phyloP scores from a whole-genome alignment of 1,139 yeast genomes.

The Saccharomyces hybrid region DNA sequence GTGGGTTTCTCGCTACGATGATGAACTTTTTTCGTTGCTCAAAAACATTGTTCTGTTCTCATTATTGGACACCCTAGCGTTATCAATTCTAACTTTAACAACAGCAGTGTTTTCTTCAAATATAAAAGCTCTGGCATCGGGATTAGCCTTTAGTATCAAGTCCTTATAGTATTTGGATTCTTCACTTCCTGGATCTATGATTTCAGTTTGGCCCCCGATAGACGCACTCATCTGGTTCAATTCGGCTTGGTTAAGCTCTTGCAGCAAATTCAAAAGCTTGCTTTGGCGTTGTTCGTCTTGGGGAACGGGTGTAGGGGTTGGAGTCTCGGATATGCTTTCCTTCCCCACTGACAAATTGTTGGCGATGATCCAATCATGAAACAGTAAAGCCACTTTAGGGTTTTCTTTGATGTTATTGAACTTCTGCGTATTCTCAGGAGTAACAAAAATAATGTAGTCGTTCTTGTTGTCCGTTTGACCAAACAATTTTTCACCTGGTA shows the following conservation, averaged over 20 bases:
- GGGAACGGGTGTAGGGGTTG: slow-evolving; percentile 15
- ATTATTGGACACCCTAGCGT: slow-evolving; percentile 76
- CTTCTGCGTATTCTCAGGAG: slow-evolving; percentile 63
- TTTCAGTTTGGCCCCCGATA: slow-evolving; percentile 60
- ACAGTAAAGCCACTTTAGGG: slow-evolving; percentile 67
- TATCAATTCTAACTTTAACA: slow-evolving; percentile 53
- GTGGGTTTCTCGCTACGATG: background rate
- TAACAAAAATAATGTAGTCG: slow-evolving; percentile 56
- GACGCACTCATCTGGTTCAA: slow-evolving; percentile 72
- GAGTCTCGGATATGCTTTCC: slow-evolving; percentile 20
- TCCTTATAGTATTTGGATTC: slow-evolving; percentile 50
- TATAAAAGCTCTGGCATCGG: slow-evolving; percentile 65
- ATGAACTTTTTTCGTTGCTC: slow-evolving; percentile 30
- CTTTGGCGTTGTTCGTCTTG: slow-evolving; percentile 9
- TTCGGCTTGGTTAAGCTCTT: slow-evolving; percentile 68
- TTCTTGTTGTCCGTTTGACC: slow-evolving; percentile 25
- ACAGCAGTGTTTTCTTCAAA: slow-evolving; percentile 57
- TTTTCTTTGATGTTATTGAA: slow-evolving; percentile 57
- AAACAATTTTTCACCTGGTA: slow-evolving; percentile 37
- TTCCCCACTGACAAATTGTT: slow-evolving; percentile 35
- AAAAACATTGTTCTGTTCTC: slow-evolving; percentile 51
- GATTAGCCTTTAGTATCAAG: slow-evolving; percentile 51
- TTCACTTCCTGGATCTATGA: slow-evolving; percentile 37
- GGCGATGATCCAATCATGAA: slow-evolving; percentile 81
- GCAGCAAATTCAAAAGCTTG: slow-evolving; percentile 51